Evolutionary conservation across 176 grass and related monocot genomes (phyloP).

Genomic region (Aegilops bicornis): DNA sequence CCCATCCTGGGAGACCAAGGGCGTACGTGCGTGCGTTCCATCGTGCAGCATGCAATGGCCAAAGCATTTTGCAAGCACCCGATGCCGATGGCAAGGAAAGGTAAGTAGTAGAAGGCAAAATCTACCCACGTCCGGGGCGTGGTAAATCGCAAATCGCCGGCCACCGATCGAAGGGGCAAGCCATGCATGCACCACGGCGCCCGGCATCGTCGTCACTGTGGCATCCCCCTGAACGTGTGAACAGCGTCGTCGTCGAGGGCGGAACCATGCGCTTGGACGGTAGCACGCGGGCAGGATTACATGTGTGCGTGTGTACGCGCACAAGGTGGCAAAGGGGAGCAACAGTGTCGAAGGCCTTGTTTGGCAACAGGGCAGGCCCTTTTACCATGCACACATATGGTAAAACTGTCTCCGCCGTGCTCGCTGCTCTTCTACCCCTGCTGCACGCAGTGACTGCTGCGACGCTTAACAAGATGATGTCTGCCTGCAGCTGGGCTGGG

Average conservation of each 20-base stretch:
- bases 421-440: no score
- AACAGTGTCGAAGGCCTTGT: constrained; percentile 42
- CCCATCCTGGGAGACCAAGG: constrained; percentile 3
- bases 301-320: no score
- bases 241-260: constrained; percentile 27
- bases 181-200: no score
- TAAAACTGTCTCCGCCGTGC: background rate
- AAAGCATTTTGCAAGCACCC: background rate
- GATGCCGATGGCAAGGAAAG: no score
- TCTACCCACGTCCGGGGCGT: no score
- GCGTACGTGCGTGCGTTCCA: background rate
- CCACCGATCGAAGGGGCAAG: no score
- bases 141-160: no score
- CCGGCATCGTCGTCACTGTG: constrained; percentile 15
- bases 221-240: constrained; percentile 29
- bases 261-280: constrained; percentile 38
- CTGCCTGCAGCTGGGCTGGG: background rate
- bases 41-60: background rate
- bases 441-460: no score
- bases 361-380: constrained; percentile 16
- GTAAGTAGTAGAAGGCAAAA: background rate
- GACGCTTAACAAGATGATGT: no score
- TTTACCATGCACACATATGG: constrained; percentile 31
- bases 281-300: background rate
- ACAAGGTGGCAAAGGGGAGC: background rate